Percentiles rank a stretch among this genome's conserved stretches.
Evolutionary conservation across 371 early-diverging fungal genomes (phyloP).

Genomic region (Rhizopus arrhizus): DNA sequence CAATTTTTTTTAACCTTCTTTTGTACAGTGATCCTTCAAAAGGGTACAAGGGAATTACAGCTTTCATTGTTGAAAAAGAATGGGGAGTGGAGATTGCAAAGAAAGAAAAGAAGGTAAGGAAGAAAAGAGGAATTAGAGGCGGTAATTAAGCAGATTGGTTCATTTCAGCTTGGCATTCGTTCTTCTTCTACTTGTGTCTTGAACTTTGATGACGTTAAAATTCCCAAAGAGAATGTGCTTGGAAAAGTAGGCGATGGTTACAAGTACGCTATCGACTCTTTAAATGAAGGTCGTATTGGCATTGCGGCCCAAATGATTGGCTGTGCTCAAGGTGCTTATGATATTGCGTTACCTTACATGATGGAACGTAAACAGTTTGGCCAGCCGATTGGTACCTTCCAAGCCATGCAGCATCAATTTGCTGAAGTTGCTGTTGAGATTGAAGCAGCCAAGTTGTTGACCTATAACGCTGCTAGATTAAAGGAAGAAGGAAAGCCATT

Average conservation of each 20-base stretch:
- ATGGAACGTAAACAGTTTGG: slow-evolving; percentile 96
- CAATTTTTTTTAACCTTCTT: slow-evolving; percentile 26
- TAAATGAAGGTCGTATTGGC: slow-evolving; percentile 98
- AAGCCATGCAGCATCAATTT: slow-evolving; percentile 96
- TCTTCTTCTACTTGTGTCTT: slow-evolving; percentile 94
- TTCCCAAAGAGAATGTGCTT: slow-evolving; percentile 87
- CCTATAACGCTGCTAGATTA: slow-evolving; percentile 96
- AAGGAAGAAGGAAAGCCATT: slow-evolving; percentile 92
- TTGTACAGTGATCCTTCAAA: slow-evolving; percentile 76
- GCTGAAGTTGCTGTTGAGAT: slow-evolving; percentile 95
- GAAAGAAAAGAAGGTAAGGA: slow-evolving; percentile 83
- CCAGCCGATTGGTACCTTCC: slow-evolving; percentile 85
- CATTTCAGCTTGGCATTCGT: slow-evolving; percentile 79
- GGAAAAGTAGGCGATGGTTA: slow-evolving; percentile 96
- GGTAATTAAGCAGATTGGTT: no score
- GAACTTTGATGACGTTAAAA: slow-evolving; percentile 88
- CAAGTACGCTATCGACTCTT: slow-evolving; percentile 97
- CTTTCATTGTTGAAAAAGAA: slow-evolving; percentile 93
- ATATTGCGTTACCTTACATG: slow-evolving; percentile 68
- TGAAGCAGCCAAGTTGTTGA: slow-evolving; percentile 93
- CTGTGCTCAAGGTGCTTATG: slow-evolving; percentile 93
- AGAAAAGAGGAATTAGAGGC: no score
- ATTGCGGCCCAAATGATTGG: slow-evolving; percentile 99
- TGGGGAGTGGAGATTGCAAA: slow-evolving; percentile 94
- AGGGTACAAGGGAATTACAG: slow-evolving; percentile 98